Conservation (phyloP, 139 green algal species). For the Closterium sp. region DNA sequence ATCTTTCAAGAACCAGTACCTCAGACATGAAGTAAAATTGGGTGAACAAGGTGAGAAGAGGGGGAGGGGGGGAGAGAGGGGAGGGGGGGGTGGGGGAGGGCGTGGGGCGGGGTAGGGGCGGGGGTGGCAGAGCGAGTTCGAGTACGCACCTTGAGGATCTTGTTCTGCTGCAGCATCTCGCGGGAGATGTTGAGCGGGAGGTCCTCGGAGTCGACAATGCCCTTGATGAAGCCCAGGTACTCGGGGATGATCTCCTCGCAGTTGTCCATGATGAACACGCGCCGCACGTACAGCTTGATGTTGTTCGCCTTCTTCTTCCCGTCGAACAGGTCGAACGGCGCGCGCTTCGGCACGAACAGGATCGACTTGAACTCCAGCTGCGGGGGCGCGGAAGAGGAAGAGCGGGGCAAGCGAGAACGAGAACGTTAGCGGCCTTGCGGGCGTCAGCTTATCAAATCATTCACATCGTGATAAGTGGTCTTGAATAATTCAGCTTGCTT, state of each 20-base stretch:
- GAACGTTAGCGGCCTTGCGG: no score
- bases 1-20: no score
- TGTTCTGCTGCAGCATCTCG: constrained; percentile 99
- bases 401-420: no score
- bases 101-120: no score
- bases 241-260: constrained; percentile 98
- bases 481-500: no score
- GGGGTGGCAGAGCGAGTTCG: no score
- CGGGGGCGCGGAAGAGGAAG: not conserved
- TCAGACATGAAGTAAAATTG: no score
- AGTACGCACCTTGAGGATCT: constrained; percentile 92
- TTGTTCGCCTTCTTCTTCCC: constrained; percentile 93
- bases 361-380: constrained; percentile 99
- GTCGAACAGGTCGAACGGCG: constrained; percentile 99
- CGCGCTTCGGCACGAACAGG: constrained; percentile 87
- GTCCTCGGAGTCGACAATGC: constrained; percentile 98
- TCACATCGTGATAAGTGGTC: no score
- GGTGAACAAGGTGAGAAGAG: not conserved
- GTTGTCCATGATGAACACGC: constrained; percentile 99
- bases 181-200: constrained; percentile 99
- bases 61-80: no score
- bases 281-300: constrained; percentile 99
- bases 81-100: no score
- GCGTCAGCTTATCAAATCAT: no score
- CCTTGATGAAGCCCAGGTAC: constrained; percentile 95